These are phyloP conservation scores for Phoenix roebelenii DNA, from an alignment of 176 grass and related monocot species.

Conservation along the genomic window DNA sequence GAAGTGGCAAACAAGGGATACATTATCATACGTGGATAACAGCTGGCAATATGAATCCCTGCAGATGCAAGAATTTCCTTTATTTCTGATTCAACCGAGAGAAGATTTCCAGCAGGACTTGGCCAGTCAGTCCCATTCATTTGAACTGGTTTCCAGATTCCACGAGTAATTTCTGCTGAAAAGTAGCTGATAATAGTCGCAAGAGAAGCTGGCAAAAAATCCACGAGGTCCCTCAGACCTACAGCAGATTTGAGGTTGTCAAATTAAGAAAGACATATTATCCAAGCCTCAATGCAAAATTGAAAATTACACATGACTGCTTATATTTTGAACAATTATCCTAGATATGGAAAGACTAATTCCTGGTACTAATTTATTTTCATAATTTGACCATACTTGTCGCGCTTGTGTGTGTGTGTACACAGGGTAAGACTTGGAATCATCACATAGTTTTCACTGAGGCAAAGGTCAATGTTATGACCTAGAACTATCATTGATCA, in stretches of 20 bases:
- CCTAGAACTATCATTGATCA: no score
- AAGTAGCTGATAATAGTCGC: conserved; percentile 86
- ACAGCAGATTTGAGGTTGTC: conserved; percentile 15
- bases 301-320: no score
- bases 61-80: conserved; percentile 92
- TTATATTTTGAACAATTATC: no score
- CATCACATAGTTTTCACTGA: no score
- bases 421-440: no score
- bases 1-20: neutral
- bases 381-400: no score
- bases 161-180: conserved; percentile 96
- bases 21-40: conserved; percentile 69
- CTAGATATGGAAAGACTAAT: no score
- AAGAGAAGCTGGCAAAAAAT: conserved; percentile 95
- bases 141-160: conserved; percentile 91
- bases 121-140: conserved; percentile 99
- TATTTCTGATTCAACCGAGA: conserved; percentile 80
- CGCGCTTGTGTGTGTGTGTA: no score
- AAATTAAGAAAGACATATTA: conserved; percentile 17
- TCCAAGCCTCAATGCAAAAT: neutral
- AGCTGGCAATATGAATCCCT: conserved; percentile 78
- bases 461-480: no score
- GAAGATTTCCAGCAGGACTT: conserved; percentile 62
- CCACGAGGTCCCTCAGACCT: conserved; percentile 94
- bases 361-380: no score